phyloP scores from a whole-genome alignment of 1,284 basidiomycete genomes.

The Mycena citricolor region DNA sequence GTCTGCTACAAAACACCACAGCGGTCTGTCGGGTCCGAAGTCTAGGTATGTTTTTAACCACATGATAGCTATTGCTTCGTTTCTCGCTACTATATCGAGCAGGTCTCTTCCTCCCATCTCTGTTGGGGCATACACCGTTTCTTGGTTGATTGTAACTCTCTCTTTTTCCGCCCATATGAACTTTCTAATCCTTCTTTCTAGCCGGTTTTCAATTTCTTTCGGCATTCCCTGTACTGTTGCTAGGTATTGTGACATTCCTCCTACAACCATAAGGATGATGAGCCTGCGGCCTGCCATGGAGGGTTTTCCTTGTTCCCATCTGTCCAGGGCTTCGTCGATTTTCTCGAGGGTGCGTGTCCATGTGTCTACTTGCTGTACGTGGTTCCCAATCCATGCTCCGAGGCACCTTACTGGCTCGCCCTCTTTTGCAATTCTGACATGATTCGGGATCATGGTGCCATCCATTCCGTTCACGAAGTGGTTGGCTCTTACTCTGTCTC shows the following conservation, averaged over 20 bases:
- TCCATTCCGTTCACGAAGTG: not conserved
- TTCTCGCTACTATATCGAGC: constrained; percentile 19
- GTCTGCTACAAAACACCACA: constrained; percentile 20
- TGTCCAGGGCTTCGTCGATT: constrained; percentile 3
- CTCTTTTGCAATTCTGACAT: constrained; percentile 10
- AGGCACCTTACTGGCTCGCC: constrained; percentile 14
- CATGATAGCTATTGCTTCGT: constrained; percentile 18
- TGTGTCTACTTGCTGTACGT: constrained; percentile 4
- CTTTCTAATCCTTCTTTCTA: constrained; percentile 11
- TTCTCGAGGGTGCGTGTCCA: constrained; percentile 16
- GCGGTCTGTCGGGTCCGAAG: constrained; percentile 3
- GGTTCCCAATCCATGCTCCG: constrained; percentile 20
- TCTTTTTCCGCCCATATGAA: constrained; percentile 24
- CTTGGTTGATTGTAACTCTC: constrained; percentile 8
- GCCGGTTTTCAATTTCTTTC: constrained; percentile 6
- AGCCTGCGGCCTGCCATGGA: constrained; percentile 1
- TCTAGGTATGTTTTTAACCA: constrained; percentile 17
- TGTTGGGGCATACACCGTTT: constrained; percentile 8
- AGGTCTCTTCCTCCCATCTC: constrained; percentile 18
- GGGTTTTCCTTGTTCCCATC: constrained; percentile 8
- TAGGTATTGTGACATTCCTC: constrained; percentile 17
- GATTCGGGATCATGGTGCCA: not conserved
- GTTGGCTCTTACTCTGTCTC: not conserved
- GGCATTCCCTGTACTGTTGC: constrained; percentile 20
- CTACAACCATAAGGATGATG: constrained; percentile 9